These are phyloP conservation scores for Coemansia umbellata DNA, from an alignment of 192 early-diverging fungal genomes.

Conservation along the genomic window DNA sequence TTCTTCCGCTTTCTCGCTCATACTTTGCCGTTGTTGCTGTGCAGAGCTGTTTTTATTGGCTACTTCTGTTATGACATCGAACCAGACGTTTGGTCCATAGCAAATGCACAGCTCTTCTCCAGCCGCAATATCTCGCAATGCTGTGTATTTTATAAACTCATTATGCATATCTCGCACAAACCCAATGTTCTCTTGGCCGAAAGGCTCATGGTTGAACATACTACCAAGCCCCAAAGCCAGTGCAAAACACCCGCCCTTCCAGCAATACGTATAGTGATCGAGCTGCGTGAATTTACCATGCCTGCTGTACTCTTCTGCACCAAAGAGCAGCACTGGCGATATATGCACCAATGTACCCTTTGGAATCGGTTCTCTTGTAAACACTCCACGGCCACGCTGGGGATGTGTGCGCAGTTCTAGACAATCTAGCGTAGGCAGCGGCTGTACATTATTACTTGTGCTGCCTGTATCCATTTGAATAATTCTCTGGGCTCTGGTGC, in stretches of 20 bases:
- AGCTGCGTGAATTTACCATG: slow-evolving; percentile 59
- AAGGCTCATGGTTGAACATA: slow-evolving; percentile 63
- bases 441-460: not conserved
- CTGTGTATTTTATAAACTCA: slow-evolving; percentile 55
- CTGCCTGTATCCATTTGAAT: not conserved
- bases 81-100: slow-evolving; percentile 64
- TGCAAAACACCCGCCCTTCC: slow-evolving; percentile 55
- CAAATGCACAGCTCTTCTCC: slow-evolving; percentile 66
- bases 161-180: slow-evolving; percentile 58
- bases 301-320: slow-evolving; percentile 48
- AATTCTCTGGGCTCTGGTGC: too few species aligned
- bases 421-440: slow-evolving; percentile 18
- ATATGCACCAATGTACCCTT: slow-evolving; percentile 53
- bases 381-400: slow-evolving; percentile 57
- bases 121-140: slow-evolving; percentile 50
- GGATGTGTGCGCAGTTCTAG: slow-evolving; percentile 54
- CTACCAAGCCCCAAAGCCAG: slow-evolving; percentile 62
- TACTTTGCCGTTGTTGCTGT: not conserved
- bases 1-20: not conserved
- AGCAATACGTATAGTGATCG: slow-evolving; percentile 66
- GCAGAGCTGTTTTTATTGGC: not conserved
- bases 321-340: slow-evolving; percentile 58
- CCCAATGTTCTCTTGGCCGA: slow-evolving; percentile 54
- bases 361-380: slow-evolving; percentile 38
- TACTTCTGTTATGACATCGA: slow-evolving; percentile 47